These are phyloP conservation scores for Candida germanica DNA, from an alignment of 805 yeast species.

Conservation along the genomic window DNA sequence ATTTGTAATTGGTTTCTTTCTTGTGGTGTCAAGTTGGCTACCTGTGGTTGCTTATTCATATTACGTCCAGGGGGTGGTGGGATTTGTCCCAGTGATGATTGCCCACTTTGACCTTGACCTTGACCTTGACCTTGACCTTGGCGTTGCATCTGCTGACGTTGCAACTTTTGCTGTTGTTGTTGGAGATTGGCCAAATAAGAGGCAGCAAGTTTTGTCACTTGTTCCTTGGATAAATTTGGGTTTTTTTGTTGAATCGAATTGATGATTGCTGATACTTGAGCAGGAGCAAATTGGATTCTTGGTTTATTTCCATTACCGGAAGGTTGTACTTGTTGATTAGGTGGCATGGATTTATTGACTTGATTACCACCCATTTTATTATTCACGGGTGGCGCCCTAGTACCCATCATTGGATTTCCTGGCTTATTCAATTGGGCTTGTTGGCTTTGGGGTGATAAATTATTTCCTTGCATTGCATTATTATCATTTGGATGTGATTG, in stretches of 20 bases:
- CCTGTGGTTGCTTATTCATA: conserved; percentile 16
- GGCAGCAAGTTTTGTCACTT: conserved; percentile 65
- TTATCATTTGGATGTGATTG: background rate
- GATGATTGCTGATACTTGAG: conserved; percentile 64
- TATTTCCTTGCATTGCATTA: background rate
- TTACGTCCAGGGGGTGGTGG: conserved; percentile 5
- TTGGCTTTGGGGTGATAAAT: conserved; percentile 2
- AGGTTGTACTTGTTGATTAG: conserved; percentile 18
- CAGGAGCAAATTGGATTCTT: conserved; percentile 49
- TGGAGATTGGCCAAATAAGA: conserved; percentile 58
- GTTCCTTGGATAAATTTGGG: conserved; percentile 60
- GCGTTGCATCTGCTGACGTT: conserved; percentile 24
- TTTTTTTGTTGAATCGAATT: conserved; percentile 63
- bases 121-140: conserved; percentile 6
- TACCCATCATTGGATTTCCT: conserved; percentile 15
- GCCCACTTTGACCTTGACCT: background rate
- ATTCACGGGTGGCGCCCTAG: conserved; percentile 13
- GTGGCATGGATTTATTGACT: background rate
- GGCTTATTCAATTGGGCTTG: conserved; percentile 3
- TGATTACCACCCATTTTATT: conserved; percentile 4
- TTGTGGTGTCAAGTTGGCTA: conserved; percentile 41
- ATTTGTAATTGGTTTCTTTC: conserved; percentile 41
- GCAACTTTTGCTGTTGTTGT: conserved; percentile 45
- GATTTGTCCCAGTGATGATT: conserved; percentile 6
- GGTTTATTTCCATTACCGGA: conserved; percentile 20